Evolutionary conservation across 2,329 filamentous ascomycete species (phyloP).

Genomic region (Curvularia eragrostidis): DNA sequence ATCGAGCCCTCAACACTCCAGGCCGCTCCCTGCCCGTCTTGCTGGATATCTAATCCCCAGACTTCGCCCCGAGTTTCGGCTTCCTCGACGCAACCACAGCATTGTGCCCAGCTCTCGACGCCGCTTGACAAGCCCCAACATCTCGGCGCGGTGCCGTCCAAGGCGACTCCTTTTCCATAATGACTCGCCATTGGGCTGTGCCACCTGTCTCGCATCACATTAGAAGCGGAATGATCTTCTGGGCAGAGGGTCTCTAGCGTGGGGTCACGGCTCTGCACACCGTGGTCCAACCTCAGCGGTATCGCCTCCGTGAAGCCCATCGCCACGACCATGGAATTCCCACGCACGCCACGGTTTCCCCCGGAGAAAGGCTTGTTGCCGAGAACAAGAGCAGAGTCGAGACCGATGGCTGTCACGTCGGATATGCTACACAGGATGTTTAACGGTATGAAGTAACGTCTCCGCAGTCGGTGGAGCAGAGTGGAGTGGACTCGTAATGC

Average conservation of each 20-base stretch:
- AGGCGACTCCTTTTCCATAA: neutral
- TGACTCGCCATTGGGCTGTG: conserved; percentile 13
- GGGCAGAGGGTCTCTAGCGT: conserved; percentile 10
- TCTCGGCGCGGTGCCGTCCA: neutral
- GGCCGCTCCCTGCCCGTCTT: conserved; percentile 6
- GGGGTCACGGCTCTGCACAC: conserved; percentile 3
- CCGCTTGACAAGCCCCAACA: neutral
- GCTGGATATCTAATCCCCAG: neutral
- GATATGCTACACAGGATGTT: conserved; percentile 7
- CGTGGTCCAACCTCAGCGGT: neutral
- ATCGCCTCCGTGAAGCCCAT: neutral
- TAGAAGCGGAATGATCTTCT: conserved; percentile 10
- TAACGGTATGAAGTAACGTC: conserved; percentile 13
- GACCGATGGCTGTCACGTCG: neutral
- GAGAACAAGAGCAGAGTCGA: neutral
- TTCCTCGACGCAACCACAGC: neutral
- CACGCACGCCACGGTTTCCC: neutral
- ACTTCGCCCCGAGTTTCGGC: conserved; percentile 1
- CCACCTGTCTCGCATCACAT: conserved; percentile 8
- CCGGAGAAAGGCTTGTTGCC: conserved; percentile 9
- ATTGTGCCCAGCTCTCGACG: neutral
- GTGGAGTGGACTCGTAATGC: conserved; percentile 18
- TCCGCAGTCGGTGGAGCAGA: conserved; percentile 16
- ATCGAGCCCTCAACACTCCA: conserved; percentile 9
- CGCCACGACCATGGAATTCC: neutral